Base-by-base conservation (phyloP, 2,329 filamentous ascomycete genomes). In the Aspergillus latus region DNA sequence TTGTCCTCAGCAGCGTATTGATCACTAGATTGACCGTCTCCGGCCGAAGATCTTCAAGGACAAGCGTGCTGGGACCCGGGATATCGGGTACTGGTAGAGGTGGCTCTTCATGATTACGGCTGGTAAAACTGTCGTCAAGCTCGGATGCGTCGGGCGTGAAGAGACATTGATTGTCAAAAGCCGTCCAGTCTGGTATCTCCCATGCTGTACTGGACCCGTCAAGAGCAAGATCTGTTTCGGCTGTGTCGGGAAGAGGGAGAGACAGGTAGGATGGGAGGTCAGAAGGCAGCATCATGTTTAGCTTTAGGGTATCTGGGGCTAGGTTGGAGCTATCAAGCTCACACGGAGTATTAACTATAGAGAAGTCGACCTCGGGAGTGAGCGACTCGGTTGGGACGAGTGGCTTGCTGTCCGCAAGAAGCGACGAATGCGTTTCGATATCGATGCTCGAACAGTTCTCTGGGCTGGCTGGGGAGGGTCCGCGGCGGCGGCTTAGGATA, bases 11-110 rank as follows among this genome's bases (percentile, higher is more conserved):
- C 32, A 53, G 26, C 13, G 51, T 47, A 26, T 53, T 34, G 4
- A 53, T 42, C 21, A 53, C 51, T 2, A 53, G 51, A 6, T 40
- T 47, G 4, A 53, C 51, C n/a, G 51, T 47, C 30, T 53, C 51
- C 0, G 43, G 43, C 3, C 26, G 32, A 2, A 53, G 51, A 10
- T 47, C 51, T 13, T 53, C 51, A 8, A 53, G 34, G 8, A 53
- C 51, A 10, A 53, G 51, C 15, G 51, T 53, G 15, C 51, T 53
- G 15, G 50, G 32, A 6, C 29, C 43, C 4, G 26, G 8, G 6
- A 21, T 32, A 2, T 15, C 10, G 4, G 43, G 44, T 2, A 32
- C 32, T 2, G 32, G 13, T 11, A 4, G 8, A 28, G 0, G 6
- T 7, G 30, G 30, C 1, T 7, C 36, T 8, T 37, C n/a, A 7